These are phyloP conservation scores for Globisporangium spinosum DNA, from an alignment of 352 stramenopile species.

Conservation along the genomic window DNA sequence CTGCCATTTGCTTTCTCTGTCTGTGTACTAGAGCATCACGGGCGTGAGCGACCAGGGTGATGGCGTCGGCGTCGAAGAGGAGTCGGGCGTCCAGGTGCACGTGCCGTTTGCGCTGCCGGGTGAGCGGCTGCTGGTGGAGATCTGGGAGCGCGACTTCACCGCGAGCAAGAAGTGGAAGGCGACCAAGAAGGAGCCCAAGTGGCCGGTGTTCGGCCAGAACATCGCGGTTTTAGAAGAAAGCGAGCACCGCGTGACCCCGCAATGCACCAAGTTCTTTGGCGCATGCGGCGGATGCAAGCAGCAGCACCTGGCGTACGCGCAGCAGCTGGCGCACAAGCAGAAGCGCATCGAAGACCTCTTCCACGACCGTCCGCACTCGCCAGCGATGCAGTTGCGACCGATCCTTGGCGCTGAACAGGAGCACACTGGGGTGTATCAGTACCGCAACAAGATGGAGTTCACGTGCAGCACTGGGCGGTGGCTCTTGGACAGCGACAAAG, in stretches of 20 bases:
- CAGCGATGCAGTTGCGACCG: constrained; percentile 30
- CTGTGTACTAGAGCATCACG: constrained; percentile 27
- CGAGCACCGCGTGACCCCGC: constrained; percentile 29
- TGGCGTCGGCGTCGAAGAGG: constrained; percentile 28
- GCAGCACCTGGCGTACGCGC: constrained; percentile 54
- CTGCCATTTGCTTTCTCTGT: background rate
- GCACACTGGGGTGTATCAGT: constrained; percentile 30
- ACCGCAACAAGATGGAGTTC: constrained; percentile 87
- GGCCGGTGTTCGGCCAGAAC: constrained; percentile 40
- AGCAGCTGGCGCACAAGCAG: constrained; percentile 68
- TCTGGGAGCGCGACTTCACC: constrained; percentile 52
- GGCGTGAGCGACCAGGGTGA: constrained; percentile 46
- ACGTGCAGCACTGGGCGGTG: constrained; percentile 73
- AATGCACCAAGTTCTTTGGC: constrained; percentile 59
- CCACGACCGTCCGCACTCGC: constrained; percentile 19
- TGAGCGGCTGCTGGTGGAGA: constrained; percentile 38
- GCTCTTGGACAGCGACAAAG: constrained; percentile 48
- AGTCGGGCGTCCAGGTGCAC: constrained; percentile 27
- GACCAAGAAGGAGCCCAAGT: constrained; percentile 17
- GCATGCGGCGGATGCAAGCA: constrained; percentile 66
- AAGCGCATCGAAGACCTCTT: constrained; percentile 45
- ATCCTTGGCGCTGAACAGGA: constrained; percentile 33
- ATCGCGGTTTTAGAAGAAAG: constrained; percentile 28
- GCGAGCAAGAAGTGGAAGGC: constrained; percentile 21
- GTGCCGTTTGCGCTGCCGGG: constrained; percentile 57